A percentile compares a stretch with the other conserved stretches of the same genome.
Evolutionary conservation across 23 red algal genomes (phyloP).

Genomic region (Cyanidioschyzon merolae): DNA sequence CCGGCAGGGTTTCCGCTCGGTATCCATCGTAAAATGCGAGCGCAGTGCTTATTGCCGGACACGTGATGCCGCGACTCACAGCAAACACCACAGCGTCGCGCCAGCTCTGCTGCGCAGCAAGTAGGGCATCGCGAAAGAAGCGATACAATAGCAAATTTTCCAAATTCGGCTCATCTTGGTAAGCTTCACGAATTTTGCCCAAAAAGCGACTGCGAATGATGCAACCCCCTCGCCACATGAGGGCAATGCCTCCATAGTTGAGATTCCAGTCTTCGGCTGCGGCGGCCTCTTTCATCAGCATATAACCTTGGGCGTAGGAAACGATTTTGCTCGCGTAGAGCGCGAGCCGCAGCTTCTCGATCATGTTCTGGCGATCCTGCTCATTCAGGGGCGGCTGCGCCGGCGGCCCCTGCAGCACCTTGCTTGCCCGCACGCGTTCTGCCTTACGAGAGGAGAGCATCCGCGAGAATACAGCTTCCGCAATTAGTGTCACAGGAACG

Average conservation of each 20-base stretch:
- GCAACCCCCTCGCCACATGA: slow-evolving; percentile 81
- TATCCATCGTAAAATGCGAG: slow-evolving; percentile 67
- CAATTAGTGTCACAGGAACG: slow-evolving; percentile 62
- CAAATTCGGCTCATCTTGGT: slow-evolving; percentile 24
- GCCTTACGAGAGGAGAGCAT: slow-evolving; percentile 55
- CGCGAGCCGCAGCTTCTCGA: slow-evolving; percentile 45
- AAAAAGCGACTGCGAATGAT: slow-evolving; percentile 68
- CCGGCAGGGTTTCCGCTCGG: slow-evolving; percentile 41
- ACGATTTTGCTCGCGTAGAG: slow-evolving; percentile 78
- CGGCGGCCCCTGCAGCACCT: slow-evolving; percentile 27
- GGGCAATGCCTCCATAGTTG: slow-evolving; percentile 65
- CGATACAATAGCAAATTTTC: slow-evolving; percentile 44
- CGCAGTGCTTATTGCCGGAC: slow-evolving; percentile 42
- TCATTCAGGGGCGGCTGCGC: neutral
- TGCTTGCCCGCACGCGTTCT: slow-evolving; percentile 44
- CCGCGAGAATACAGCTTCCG: slow-evolving; percentile 56
- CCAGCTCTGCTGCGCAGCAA: slow-evolving; percentile 37
- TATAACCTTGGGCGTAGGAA: slow-evolving; percentile 68
- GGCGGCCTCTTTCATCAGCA: slow-evolving; percentile 59
- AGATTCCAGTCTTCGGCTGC: slow-evolving; percentile 50
- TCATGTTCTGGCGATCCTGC: slow-evolving; percentile 6
- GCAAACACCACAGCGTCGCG: slow-evolving; percentile 35
- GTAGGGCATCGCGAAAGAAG: slow-evolving; percentile 45
- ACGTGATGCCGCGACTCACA: slow-evolving; percentile 38
- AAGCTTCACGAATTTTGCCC: slow-evolving; percentile 59